phyloP scores from a whole-genome alignment of 805 yeast genomes.

The Wickerhamomyces silvicola region DNA sequence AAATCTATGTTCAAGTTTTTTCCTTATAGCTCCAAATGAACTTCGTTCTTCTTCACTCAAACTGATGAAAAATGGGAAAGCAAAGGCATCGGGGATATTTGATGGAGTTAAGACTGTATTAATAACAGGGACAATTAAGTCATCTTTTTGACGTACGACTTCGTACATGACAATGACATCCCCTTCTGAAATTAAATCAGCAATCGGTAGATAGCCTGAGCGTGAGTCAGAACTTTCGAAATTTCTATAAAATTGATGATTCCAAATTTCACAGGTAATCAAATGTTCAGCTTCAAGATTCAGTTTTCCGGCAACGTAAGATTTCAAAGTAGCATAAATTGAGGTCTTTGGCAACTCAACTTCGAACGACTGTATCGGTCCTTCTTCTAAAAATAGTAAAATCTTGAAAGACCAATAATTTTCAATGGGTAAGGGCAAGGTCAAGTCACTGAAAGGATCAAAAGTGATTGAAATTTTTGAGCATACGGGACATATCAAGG shows the following conservation, averaged over 20 bases:
- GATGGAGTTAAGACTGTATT: conserved; percentile 36
- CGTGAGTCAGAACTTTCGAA: conserved; percentile 56
- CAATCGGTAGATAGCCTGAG: conserved; percentile 50
- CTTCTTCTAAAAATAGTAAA: conserved; percentile 52
- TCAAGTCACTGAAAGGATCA: conserved; percentile 88
- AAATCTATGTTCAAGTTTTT: conserved; percentile 46
- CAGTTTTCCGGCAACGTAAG: conserved; percentile 48
- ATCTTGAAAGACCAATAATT: conserved; percentile 66
- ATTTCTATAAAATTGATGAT: conserved; percentile 60
- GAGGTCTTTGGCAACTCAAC: conserved; percentile 67
- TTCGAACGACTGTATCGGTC: conserved; percentile 47
- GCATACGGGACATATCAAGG: conserved; percentile 84
- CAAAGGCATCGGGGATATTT: conserved; percentile 48
- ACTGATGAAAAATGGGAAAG: conserved; percentile 69
- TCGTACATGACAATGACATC: conserved; percentile 70
- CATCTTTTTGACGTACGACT: conserved; percentile 33
- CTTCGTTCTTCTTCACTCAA: conserved; percentile 43
- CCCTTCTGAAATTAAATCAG: conserved; percentile 54
- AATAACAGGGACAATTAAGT: conserved; percentile 56
- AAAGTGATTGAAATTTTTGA: conserved; percentile 75
- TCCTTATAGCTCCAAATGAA: conserved; percentile 53
- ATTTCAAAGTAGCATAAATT: conserved; percentile 55
- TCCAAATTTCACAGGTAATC: conserved; percentile 57
- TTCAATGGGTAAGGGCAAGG: conserved; percentile 79
- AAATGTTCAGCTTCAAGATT: conserved; percentile 31